Base-by-base conservation (phyloP, 805 yeast genomes). In the Wickerhamomyces strasburgensis region DNA sequence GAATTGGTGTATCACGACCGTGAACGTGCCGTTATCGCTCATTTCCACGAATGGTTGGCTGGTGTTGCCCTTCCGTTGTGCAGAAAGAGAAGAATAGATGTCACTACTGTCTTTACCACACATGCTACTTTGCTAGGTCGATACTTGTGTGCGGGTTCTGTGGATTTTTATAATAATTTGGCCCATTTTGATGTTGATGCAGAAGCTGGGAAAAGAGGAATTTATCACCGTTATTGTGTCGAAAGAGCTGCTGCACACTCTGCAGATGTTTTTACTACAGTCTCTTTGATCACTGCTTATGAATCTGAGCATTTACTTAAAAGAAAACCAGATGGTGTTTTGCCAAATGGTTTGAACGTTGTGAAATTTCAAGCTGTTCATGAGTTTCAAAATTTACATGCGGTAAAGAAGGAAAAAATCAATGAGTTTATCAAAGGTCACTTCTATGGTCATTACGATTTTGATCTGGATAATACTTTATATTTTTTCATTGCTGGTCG, bases 1-100 rank as follows among this genome's bases (percentile, higher is more conserved):
- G 98, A 93, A 61, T 73, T 86, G 57, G 86, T 85, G n/a, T 78
- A 70, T 56, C 78, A 80, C 52, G 95, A 93, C 60, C 73, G 78
- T 17, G 82, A 82, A 36, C 78, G 90, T 51, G 97, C 98, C 0
- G 88, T 93, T 35, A 80, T 90, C 43, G 80, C 93, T 39, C 98
- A 90, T 58, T 89, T 84, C 60, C 98, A 90, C 66, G 98, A 90
- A 66, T 90, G 98, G 98, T 73, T 90, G 40, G 97, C 98, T 2
- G 97, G 98, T 51, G 88, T 93, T 31, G 96, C 95, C 0, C 67
- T 93, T 42, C 97, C 98, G 0, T 68, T 90, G 39, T 88, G 96
- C 60, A 72, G 96, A 54, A 86, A 86, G 61, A 78, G 98, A 54
- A 75, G 87, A 53, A 81, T 90, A 41, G 98, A 90, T 55, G 88